These are phyloP conservation scores for Nothophytophthora sp. DNA, from an alignment of 352 stramenopile species.

Conservation along the genomic window DNA sequence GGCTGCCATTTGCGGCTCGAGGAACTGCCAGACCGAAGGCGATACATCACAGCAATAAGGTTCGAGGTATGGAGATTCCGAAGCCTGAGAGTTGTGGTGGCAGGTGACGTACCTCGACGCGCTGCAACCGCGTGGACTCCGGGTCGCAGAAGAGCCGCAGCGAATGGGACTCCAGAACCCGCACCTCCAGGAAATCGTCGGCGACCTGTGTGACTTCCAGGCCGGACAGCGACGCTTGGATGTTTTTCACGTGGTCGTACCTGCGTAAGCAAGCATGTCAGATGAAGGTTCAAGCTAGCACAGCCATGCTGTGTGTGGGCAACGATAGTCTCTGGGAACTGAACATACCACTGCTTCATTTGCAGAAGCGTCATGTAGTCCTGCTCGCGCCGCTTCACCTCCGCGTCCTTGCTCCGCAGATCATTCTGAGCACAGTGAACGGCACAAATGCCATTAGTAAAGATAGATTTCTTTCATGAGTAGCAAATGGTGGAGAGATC, in stretches of 20 bases:
- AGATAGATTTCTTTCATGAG: no score
- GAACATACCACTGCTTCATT: constrained; percentile 71
- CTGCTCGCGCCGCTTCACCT: constrained; percentile 75
- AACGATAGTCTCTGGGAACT: not conserved
- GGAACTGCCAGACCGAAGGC: constrained; percentile 29
- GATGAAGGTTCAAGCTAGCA: no score
- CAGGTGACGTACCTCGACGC: constrained; percentile 48
- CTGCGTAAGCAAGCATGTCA: constrained; percentile 27
- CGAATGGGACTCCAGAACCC: constrained; percentile 48
- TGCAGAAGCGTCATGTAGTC: constrained; percentile 68
- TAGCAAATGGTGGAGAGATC: no score
- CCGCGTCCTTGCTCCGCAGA: constrained; percentile 60
- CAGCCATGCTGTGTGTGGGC: no score
- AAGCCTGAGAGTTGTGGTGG: not conserved
- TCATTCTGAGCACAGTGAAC: constrained; percentile 60
- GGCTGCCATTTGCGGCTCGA: constrained; percentile 24
- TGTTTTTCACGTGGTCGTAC: constrained; percentile 65
- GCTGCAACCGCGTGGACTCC: constrained; percentile 50
- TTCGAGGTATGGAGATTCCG: no score
- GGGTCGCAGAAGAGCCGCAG: constrained; percentile 63
- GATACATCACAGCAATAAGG: no score
- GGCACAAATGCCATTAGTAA: no score
- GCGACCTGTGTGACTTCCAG: constrained; percentile 59
- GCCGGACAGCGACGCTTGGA: constrained; percentile 53
- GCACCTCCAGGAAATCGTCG: constrained; percentile 64